Evolutionary conservation across 768 basidiomycete genomes (phyloP).

Genomic region (Filobasidium floriforme): DNA sequence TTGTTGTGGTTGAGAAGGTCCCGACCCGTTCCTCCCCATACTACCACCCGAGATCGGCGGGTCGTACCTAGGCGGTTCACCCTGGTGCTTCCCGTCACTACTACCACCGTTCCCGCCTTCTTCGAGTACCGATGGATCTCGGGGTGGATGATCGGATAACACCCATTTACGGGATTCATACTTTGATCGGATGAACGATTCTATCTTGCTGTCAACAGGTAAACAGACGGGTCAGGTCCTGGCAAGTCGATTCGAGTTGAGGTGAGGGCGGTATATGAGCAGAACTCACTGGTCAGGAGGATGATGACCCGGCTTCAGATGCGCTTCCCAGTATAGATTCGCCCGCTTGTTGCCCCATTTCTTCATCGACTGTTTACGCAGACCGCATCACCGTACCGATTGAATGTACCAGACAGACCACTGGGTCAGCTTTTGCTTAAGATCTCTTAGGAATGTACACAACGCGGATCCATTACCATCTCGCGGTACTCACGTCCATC

Average conservation of each 20-base stretch:
- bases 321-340: conserved; percentile 95
- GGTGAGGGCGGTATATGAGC: not conserved
- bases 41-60: too few relatives aligned
- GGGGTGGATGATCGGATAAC: conserved; percentile 73
- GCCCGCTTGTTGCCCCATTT: conserved; percentile 92
- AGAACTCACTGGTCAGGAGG: conserved; percentile 83
- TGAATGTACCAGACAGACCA: conserved; percentile 37
- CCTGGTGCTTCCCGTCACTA: not conserved
- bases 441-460: not conserved
- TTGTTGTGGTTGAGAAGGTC: too few relatives aligned
- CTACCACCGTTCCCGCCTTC: conserved; percentile 25
- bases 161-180: conserved; percentile 94
- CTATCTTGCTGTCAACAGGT: conserved; percentile 68
- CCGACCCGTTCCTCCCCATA: too few relatives aligned
- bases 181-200: conserved; percentile 92
- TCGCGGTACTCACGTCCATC: conserved; percentile 62
- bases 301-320: conserved; percentile 79
- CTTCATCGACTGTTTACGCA: conserved; percentile 52
- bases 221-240: not conserved
- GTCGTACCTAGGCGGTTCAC: not conserved
- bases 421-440: conserved; percentile 41
- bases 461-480: conserved; percentile 2
- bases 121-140: conserved; percentile 72
- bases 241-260: not conserved
- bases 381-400: not conserved